Evolutionary conservation across 371 early-diverging fungal species (phyloP).

Genomic region (Mortierella sp.): DNA sequence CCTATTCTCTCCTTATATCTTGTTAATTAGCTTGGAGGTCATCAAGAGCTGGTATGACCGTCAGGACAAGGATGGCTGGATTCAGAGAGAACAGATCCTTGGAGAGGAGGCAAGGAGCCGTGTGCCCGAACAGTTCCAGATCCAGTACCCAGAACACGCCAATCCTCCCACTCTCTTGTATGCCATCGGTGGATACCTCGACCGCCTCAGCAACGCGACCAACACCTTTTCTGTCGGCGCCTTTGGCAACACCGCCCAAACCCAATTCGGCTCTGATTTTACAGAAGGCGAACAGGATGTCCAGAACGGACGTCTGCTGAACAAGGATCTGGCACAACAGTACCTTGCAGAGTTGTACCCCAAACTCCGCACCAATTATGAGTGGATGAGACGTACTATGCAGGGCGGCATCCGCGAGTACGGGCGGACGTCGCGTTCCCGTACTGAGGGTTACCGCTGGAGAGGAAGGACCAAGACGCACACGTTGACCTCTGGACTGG

Average conservation of each 20-base stretch:
- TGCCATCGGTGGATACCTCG: slow-evolving; percentile 74
- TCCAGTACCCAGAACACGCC: slow-evolving; percentile 92
- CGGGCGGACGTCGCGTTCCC: slow-evolving; percentile 63
- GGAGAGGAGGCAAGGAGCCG: slow-evolving; percentile 93
- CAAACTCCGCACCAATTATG: slow-evolving; percentile 78
- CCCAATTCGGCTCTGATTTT: slow-evolving; percentile 5
- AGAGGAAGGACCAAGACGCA: slow-evolving; percentile 89
- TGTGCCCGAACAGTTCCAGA: slow-evolving; percentile 93
- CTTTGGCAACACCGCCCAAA: slow-evolving; percentile 22
- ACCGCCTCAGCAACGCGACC: slow-evolving; percentile 56
- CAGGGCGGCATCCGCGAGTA: slow-evolving; percentile 75
- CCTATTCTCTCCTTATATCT: neutral
- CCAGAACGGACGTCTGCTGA: slow-evolving; percentile 63
- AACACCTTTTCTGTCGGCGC: slow-evolving; percentile 11
- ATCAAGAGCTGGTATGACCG: slow-evolving; percentile 84
- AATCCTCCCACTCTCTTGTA: slow-evolving; percentile 94
- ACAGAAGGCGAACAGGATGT: slow-evolving; percentile 57
- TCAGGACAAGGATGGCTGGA: slow-evolving; percentile 93
- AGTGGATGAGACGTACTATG: slow-evolving; percentile 89
- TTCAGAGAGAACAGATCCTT: slow-evolving; percentile 94
- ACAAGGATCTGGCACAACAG: slow-evolving; percentile 62
- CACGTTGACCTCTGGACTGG: slow-evolving; percentile 93
- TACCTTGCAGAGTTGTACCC: slow-evolving; percentile 78
- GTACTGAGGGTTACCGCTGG: slow-evolving; percentile 89
- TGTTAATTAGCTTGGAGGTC: slow-evolving; percentile 73